Percentiles rank a stretch among this genome's conserved stretches.
Conservation (phyloP, 179 eudicot genomes). For the Beta lomatogona region DNA sequence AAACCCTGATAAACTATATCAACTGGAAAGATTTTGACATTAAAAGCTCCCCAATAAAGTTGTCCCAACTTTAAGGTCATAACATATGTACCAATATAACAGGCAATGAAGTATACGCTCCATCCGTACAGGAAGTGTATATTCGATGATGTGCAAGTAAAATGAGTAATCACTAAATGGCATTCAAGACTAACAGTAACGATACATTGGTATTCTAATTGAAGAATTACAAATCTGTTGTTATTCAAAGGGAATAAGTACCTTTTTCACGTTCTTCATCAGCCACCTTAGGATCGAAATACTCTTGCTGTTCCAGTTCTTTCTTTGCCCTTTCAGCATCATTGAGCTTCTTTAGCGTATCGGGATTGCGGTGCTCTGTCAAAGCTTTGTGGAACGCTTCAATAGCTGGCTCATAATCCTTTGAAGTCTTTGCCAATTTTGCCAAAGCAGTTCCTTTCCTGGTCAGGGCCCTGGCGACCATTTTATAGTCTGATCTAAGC, state of each 20-base stretch:
- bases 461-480: constrained; percentile 93
- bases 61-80: no score
- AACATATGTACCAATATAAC: no score
- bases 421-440: constrained; percentile 75
- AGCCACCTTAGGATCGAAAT: constrained; percentile 75
- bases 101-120: no score
- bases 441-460: constrained; percentile 89
- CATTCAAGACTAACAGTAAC: background rate
- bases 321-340: constrained; percentile 96
- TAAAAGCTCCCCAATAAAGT: no score
- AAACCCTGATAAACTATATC: no score
- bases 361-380: constrained; percentile 94
- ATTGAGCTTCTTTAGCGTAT: constrained; percentile 81
- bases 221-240: background rate
- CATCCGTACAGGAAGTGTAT: no score
- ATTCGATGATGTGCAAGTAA: no score
- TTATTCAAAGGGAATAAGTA: constrained; percentile 17
- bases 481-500: constrained; percentile 85
- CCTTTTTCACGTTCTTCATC: constrained; percentile 98
- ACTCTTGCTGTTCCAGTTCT: constrained; percentile 86
- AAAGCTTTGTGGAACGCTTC: constrained; percentile 93
- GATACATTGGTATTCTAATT: background rate
- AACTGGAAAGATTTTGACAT: no score
- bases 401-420: constrained; percentile 80
- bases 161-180: no score